Percentiles rank a stretch among this genome's conserved stretches.
Evolutionary conservation across 495 filamentous ascomycete species (phyloP).

Genomic region (Penicillium longicatenatum): DNA sequence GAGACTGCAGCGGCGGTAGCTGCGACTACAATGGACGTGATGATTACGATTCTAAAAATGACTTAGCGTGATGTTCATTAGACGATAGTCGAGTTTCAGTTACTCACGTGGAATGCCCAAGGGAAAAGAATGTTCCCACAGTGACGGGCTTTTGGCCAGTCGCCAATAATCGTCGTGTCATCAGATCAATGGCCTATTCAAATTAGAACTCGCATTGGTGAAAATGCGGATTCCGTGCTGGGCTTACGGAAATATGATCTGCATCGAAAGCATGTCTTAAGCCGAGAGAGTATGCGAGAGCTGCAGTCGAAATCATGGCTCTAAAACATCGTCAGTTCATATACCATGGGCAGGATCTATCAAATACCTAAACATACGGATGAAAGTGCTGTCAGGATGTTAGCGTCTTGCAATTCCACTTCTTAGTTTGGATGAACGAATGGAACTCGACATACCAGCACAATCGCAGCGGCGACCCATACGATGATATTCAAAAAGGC

Average conservation of each 20-base stretch:
- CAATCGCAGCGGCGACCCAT: slow-evolving; percentile 72
- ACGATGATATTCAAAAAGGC: slow-evolving; percentile 66
- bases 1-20: slow-evolving; percentile 83
- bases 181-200: slow-evolving; percentile 82
- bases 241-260: slow-evolving; percentile 80
- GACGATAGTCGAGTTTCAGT: not conserved
- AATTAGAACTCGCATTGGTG: not conserved
- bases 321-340: slow-evolving; percentile 27
- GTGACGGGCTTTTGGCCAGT: slow-evolving; percentile 85
- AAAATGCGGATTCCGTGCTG: not conserved
- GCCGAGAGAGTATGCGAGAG: slow-evolving; percentile 85
- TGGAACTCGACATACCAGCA: slow-evolving; percentile 50
- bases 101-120: slow-evolving; percentile 81
- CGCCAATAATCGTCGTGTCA: slow-evolving; percentile 89
- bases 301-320: slow-evolving; percentile 72
- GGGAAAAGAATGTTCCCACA: slow-evolving; percentile 92
- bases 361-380: slow-evolving; percentile 29
- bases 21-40: slow-evolving; percentile 89
- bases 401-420: slow-evolving; percentile 10
- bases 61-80: not conserved
- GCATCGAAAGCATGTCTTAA: slow-evolving; percentile 94
- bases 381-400: slow-evolving; percentile 32
- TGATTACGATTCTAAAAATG: slow-evolving; percentile 67
- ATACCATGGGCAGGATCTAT: not conserved
- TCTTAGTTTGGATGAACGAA: not conserved